Conservation (phyloP, 306 rosid species). For the Potentilla sterilis region DNA sequence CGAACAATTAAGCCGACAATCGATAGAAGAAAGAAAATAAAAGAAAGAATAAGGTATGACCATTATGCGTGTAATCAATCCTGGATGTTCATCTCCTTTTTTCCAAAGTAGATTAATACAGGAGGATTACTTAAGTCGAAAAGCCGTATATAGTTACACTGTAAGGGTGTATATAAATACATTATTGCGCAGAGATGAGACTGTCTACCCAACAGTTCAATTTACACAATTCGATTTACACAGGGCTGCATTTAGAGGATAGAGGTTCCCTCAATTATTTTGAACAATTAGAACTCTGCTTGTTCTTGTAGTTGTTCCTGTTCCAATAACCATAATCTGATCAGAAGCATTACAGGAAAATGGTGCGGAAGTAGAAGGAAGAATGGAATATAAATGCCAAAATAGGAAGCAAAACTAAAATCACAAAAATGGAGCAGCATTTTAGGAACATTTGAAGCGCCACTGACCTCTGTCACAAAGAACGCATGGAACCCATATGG, state of each 20-base stretch:
- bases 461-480: conserved; percentile 83
- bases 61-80: background rate
- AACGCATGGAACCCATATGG: conserved; percentile 94
- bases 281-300: conserved; percentile 34
- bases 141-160: background rate
- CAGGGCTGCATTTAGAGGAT: background rate
- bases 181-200: background rate
- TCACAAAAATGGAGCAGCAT: background rate
- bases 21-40: background rate
- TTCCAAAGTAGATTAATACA: conserved; percentile 9
- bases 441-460: conserved; percentile 6
- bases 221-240: conserved; percentile 2
- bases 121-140: background rate
- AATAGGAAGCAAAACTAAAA: background rate
- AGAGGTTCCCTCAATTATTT: background rate
- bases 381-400: background rate
- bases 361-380: background rate
- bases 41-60: background rate
- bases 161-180: background rate
- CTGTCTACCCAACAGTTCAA: background rate
- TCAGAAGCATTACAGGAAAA: conserved; percentile 5
- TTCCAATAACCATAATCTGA: conserved; percentile 17
- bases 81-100: background rate
- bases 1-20: too few species aligned
- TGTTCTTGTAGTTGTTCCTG: conserved; percentile 84